Evolutionary conservation across 2,329 filamentous ascomycete genomes (phyloP), one percentile per base, ranked within the genome.

Genomic region (Fusarium marasasianum): DNA sequence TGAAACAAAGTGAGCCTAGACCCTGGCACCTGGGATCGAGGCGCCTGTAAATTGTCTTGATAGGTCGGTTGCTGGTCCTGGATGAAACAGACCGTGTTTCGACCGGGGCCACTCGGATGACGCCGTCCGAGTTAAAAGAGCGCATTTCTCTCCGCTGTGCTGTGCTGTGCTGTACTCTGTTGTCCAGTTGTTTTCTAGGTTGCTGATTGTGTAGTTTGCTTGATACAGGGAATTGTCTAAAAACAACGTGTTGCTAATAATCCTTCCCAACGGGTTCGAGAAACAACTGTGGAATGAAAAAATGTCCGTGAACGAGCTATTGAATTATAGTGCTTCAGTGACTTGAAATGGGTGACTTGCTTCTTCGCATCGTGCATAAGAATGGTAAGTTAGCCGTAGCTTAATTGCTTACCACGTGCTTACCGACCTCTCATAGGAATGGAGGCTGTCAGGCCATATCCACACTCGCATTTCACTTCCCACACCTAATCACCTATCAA

Each of bases 1-100:
- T 78, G 73, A 77, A 78, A 78, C 74, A 74, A 74, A 76, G 71
- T 75, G 69, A 75, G 73, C 73, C 66, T 68, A 75, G 59, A 68
- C 75, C 75, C 75, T 78, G 69, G 59, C 69, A 72, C 63, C 74
- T 73, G 68, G 74, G 63, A 69, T 57, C 66, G 70, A 72, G 69
- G 76, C 76, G 66, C 72, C 68, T 75, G 70, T 50, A 56, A 64
- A 68, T 68, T 66, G 63, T 38, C 63, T 66, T 79, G 77, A 79
- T 79, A 78, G 77, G 77, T 54, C 66, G 61, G 57, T 31, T 33
- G 59, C 69, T 56, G 74, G 76, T 50, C 66, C 53, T 67, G 65
- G 72, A 73, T 79, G 77, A 79, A 79, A 79, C 77, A 63, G 71
- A 71, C 72, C 62, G 71, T 69, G 77, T 79, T 79, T 79, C 77